Percentiles rank a stretch among this genome's conserved stretches.
Conservation (phyloP, 2,329 filamentous ascomycete genomes). For the Alternaria sp. region DNA sequence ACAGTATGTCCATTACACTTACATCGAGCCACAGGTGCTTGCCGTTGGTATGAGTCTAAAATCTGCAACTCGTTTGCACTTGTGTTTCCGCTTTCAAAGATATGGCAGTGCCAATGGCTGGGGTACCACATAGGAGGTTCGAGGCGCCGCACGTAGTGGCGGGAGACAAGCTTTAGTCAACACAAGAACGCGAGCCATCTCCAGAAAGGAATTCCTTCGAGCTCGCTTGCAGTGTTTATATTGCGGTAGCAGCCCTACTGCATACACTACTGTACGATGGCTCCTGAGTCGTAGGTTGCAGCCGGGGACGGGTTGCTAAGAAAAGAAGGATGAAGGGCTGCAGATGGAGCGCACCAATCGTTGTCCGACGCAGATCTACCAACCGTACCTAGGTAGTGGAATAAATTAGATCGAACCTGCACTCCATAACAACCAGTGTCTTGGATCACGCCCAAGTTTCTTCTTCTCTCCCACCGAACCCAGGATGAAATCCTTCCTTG, state of each 20-base stretch:
- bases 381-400: not conserved
- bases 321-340: not conserved
- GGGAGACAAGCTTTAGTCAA: not conserved
- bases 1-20: not conserved
- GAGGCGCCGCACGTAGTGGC: not conserved
- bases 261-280: not conserved
- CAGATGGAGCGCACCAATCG: not conserved
- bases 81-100: not conserved
- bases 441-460: slow-evolving; percentile 1
- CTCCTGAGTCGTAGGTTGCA: too few species aligned
- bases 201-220: not conserved
- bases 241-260: not conserved
- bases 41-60: slow-evolving; percentile 1
- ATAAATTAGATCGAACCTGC: slow-evolving; percentile 7
- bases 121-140: not conserved
- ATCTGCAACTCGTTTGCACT: slow-evolving; percentile 8
- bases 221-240: not conserved
- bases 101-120: not conserved
- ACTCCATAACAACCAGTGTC: not conserved
- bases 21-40: not conserved
- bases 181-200: not conserved
- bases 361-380: not conserved
- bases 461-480: not conserved
- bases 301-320: not conserved
- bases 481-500: slow-evolving; percentile 21